These are phyloP conservation scores for Coniochaeta ligniaria DNA, from an alignment of 2,329 filamentous ascomycete species.

Conservation along the genomic window DNA sequence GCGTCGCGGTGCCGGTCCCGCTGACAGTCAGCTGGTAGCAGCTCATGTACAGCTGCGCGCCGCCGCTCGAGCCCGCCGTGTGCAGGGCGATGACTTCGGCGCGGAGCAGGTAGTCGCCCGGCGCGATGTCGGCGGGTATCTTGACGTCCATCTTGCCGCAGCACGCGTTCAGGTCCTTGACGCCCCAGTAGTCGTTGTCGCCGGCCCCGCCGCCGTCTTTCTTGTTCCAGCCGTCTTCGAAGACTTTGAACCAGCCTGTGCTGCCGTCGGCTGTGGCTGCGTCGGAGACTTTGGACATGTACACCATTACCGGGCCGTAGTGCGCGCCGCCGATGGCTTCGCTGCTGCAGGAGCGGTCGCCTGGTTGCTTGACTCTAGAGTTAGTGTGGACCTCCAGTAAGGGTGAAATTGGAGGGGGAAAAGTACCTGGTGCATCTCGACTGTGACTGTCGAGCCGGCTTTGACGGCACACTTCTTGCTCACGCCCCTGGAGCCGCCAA, in stretches of 20 bases:
- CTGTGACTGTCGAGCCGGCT: constrained; percentile 36
- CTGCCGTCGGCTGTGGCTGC: constrained; percentile 35
- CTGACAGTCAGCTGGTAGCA: constrained; percentile 28
- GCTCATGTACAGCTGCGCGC: constrained; percentile 30
- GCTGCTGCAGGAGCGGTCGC: constrained; percentile 34
- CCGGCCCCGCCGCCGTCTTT: constrained; percentile 25
- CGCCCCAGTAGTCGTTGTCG: constrained; percentile 38
- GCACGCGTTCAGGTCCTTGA: constrained; percentile 31
- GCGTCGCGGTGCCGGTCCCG: constrained; percentile 19
- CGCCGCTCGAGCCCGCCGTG: constrained; percentile 24
- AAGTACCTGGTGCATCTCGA: constrained; percentile 48
- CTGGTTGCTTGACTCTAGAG: constrained; percentile 10
- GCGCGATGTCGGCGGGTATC: constrained; percentile 22
- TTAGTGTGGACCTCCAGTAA: too few relatives aligned
- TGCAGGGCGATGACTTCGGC: constrained; percentile 43
- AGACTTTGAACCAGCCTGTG: constrained; percentile 45
- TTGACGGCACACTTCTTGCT: constrained; percentile 32
- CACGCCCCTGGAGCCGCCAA: constrained; percentile 21
- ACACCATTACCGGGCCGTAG: constrained; percentile 45
- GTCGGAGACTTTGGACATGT: constrained; percentile 41
- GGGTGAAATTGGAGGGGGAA: too few relatives aligned
- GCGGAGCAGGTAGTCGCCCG: constrained; percentile 36
- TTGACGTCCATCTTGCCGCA: constrained; percentile 31
- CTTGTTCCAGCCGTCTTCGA: constrained; percentile 32
- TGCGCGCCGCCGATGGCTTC: constrained; percentile 48